Conservation (phyloP, 225 moss, liverwort and hornwort species). For the Marchantia polymorpha region DNA sequence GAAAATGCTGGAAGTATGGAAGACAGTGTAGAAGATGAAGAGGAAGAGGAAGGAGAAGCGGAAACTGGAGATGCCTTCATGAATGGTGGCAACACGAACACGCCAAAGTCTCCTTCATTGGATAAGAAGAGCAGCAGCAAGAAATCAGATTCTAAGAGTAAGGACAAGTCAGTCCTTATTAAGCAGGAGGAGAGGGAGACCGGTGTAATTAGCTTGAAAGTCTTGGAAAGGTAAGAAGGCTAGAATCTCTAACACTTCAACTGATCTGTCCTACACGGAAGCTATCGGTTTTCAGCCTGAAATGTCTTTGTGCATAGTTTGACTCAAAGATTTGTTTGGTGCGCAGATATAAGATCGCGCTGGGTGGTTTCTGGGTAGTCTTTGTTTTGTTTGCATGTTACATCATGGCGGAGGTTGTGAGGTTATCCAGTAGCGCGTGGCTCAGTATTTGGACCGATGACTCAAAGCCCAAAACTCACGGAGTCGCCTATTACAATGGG, state of each 20-base stretch:
- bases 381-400: conserved; percentile 72
- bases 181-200: conserved; percentile 94
- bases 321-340: not conserved
- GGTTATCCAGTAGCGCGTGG: conserved; percentile 75
- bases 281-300: not conserved
- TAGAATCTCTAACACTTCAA: not conserved
- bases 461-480: conserved; percentile 54
- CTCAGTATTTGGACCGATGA: conserved; percentile 83
- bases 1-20: conserved; percentile 94
- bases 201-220: conserved; percentile 70
- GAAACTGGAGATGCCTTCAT: conserved; percentile 24
- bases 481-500: conserved; percentile 66
- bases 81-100: conserved; percentile 37
- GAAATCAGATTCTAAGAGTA: conserved; percentile 31
- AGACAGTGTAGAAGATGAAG: conserved; percentile 51
- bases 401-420: conserved; percentile 59
- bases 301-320: not conserved
- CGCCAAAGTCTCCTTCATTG: conserved; percentile 26
- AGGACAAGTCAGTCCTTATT: conserved; percentile 52
- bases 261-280: not conserved
- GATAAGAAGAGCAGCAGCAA: conserved; percentile 52
- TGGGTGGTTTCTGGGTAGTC: conserved; percentile 76
- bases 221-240: conserved; percentile 49
- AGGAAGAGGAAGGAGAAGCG: conserved; percentile 28
- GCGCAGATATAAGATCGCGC: conserved; percentile 56